These are phyloP conservation scores for Starmera dryadoides DNA, from an alignment of 805 yeast genomes.

Conservation along the genomic window DNA sequence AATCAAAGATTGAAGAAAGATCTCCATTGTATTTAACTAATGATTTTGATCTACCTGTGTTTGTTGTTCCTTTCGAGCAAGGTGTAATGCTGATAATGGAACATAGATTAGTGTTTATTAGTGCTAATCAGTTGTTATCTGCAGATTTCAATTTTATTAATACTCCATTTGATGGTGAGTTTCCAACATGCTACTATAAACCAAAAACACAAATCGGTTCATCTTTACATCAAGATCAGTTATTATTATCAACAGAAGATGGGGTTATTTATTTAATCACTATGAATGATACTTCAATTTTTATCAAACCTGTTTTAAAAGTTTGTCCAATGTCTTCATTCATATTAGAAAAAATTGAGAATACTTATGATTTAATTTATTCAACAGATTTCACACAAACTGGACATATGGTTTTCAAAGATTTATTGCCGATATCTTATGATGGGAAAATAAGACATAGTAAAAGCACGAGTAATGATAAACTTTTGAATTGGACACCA, in stretches of 20 bases:
- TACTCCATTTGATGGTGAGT: constrained; percentile 17
- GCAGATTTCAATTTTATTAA: constrained; percentile 33
- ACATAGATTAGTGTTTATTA: constrained; percentile 26
- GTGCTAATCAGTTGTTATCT: constrained; percentile 38
- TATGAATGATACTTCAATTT: constrained; percentile 14
- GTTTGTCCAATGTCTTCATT: constrained; percentile 28
- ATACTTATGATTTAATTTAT: constrained; percentile 19
- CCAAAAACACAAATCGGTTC: constrained; percentile 19
- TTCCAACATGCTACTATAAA: constrained; percentile 33
- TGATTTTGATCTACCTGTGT: constrained; percentile 34
- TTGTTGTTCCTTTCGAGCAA: constrained; percentile 31
- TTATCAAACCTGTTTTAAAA: constrained; percentile 25
- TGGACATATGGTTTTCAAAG: constrained; percentile 26
- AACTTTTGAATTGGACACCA: constrained; percentile 42
- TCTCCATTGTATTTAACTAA: constrained; percentile 33
- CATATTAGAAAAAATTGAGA: constrained; percentile 9
- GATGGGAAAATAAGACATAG: constrained; percentile 5
- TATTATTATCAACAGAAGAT: constrained; percentile 18
- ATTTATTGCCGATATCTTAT: constrained; percentile 13
- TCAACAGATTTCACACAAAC: constrained; percentile 35
- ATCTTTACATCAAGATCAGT: constrained; percentile 9
- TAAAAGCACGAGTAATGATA: constrained; percentile 11
- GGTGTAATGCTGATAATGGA: constrained; percentile 33
- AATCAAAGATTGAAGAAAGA: constrained; percentile 24
- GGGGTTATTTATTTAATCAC: constrained; percentile 17